phyloP scores from a whole-genome alignment of 139 green algal species.

The Pedinophyceae sp. region DNA sequence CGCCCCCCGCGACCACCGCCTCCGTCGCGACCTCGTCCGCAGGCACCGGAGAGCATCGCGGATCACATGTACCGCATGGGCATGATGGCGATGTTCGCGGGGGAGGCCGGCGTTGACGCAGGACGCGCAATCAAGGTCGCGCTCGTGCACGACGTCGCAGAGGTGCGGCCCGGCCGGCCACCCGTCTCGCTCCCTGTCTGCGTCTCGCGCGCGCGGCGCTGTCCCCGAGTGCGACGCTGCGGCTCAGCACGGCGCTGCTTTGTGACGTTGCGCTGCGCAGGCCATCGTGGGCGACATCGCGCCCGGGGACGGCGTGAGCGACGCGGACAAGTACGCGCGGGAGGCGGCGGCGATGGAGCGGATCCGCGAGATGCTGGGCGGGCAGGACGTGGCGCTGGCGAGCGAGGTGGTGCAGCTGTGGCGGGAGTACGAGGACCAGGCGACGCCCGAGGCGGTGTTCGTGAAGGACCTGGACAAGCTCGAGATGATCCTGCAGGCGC shows the following conservation, averaged over 20 bases:
- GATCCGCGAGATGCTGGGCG: not conserved
- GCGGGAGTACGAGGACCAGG: slow-evolving; percentile 6
- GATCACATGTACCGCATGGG: slow-evolving; percentile 11
- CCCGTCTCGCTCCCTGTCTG: no score
- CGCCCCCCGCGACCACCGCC: no score
- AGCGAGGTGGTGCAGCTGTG: slow-evolving; percentile 2
- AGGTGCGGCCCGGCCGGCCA: no score
- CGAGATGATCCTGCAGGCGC: slow-evolving; percentile 11
- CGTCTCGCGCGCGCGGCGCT: no score
- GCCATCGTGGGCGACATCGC: slow-evolving; percentile 9
- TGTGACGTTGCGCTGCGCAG: no score
- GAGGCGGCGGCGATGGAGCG: slow-evolving; percentile 1
- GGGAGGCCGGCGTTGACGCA: slow-evolving; percentile 3
- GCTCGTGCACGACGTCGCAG: slow-evolving; percentile 10
- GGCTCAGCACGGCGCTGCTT: no score
- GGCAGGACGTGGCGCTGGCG: not conserved
- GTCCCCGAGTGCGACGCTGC: no score
- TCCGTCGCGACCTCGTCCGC: no score
- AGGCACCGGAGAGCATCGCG: slow-evolving; percentile 7
- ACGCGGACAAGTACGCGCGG: slow-evolving; percentile 8
- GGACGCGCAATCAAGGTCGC: slow-evolving; percentile 3
- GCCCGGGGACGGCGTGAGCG: slow-evolving; percentile 7
- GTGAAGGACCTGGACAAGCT: slow-evolving; percentile 10
- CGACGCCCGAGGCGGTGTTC: slow-evolving; percentile 1
- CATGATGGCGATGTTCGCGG: slow-evolving; percentile 7